phyloP scores from a whole-genome alignment of 2,329 filamentous ascomycete species.

The Pseudocercospora fijiensis region DNA sequence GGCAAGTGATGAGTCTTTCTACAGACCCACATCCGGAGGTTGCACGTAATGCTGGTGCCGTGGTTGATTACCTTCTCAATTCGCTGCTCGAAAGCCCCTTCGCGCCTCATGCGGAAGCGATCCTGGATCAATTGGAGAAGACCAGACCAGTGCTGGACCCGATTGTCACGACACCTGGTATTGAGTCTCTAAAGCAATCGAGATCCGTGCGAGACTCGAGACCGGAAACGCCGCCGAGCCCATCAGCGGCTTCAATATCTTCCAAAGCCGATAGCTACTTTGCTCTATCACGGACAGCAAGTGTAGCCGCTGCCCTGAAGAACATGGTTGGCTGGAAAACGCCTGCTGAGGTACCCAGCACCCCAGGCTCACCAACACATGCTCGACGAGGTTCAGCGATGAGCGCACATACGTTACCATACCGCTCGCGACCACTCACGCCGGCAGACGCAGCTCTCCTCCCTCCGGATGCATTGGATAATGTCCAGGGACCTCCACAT shows the following conservation, averaged over 20 bases:
- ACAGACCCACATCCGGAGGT: conserved; percentile 95
- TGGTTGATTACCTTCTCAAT: conserved; percentile 82
- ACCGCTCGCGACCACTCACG: conserved; percentile 47
- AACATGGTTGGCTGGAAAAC: conserved; percentile 53
- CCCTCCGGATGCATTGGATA: conserved; percentile 73
- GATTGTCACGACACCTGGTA: conserved; percentile 15
- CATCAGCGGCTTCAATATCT: conserved; percentile 49
- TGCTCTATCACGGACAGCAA: conserved; percentile 62
- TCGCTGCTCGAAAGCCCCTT: conserved; percentile 75
- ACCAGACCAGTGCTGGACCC: conserved; percentile 35
- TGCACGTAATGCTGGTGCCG: conserved; percentile 76
- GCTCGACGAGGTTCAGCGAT: conserved; percentile 29
- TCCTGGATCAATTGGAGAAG: conserved; percentile 65
- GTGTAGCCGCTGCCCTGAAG: conserved; percentile 63
- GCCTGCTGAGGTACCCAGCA: conserved; percentile 25
- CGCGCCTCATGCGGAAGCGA: conserved; percentile 64
- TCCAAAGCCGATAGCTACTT: conserved; percentile 60
- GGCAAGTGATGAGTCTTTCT: conserved; percentile 83
- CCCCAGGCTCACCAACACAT: conserved; percentile 31
- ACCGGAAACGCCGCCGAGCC: conserved; percentile 39
- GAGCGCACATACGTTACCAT: conserved; percentile 23
- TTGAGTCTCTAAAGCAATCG: conserved; percentile 39
- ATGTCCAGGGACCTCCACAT: conserved; percentile 46
- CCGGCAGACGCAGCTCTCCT: conserved; percentile 40
- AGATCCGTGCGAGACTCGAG: conserved; percentile 48